Percentiles rank a stretch among this genome's conserved stretches.
phyloP scores from a whole-genome alignment of 164 flowering plant species.

The Stephania japonica region DNA sequence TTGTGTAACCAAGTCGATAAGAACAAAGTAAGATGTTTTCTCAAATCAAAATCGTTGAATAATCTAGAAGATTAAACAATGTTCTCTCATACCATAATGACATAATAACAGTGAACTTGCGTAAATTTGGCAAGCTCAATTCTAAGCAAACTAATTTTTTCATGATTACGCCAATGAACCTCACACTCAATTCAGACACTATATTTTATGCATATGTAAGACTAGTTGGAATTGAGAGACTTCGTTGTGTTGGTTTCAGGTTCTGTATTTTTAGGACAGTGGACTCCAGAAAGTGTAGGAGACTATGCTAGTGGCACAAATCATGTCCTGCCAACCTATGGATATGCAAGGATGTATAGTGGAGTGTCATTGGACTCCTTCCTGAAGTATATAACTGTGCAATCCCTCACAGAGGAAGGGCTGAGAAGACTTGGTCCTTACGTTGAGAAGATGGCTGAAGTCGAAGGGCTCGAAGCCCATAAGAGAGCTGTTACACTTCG shows the following conservation, averaged over 20 bases:
- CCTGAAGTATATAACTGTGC: constrained; percentile 80
- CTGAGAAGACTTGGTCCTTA: constrained; percentile 72
- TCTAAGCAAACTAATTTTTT: too few relatives aligned
- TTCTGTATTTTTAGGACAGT: constrained; percentile 84
- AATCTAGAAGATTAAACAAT: not conserved
- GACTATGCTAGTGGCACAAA: constrained; percentile 98
- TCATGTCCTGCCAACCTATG: constrained; percentile 96
- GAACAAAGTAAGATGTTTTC: not conserved
- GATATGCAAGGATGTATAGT: constrained; percentile 90
- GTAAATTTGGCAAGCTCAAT: too few relatives aligned
- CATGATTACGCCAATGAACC: too few relatives aligned
- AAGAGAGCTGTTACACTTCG: constrained; percentile 89
- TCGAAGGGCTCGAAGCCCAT: constrained; percentile 94
- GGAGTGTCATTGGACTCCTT: constrained; percentile 94
- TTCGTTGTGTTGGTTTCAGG: constrained; percentile 37
- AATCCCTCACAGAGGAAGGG: constrained; percentile 92
- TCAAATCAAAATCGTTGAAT: not conserved
- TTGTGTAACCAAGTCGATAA: not conserved
- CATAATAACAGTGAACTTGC: too few relatives aligned
- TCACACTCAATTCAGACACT: not conserved
- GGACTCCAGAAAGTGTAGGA: constrained; percentile 99
- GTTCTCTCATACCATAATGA: too few relatives aligned
- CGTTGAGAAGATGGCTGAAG: constrained; percentile 89
- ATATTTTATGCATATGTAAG: not conserved
- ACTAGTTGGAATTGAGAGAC: not conserved